phyloP scores from a whole-genome alignment of 495 filamentous ascomycete genomes.

The Aspergillus indologenus region DNA sequence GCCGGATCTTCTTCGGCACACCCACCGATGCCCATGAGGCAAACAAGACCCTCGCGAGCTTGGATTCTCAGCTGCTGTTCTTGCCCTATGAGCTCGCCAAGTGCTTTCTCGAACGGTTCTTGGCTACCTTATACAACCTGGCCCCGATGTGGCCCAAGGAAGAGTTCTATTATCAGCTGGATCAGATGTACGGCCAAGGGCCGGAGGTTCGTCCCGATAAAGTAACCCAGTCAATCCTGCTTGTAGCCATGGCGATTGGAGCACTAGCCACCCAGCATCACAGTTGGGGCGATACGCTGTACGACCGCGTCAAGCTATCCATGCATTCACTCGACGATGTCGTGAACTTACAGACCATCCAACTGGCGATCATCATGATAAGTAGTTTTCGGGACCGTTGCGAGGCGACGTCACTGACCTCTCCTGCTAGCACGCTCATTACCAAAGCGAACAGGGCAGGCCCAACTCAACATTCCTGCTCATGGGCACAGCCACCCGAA shows the following conservation, averaged over 20 bases:
- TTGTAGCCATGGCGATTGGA: conserved; percentile 33
- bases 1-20: conserved; percentile 45
- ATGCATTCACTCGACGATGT: conserved; percentile 35
- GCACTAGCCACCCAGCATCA: conserved; percentile 34
- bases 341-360: conserved; percentile 43
- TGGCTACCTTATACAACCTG: conserved; percentile 35
- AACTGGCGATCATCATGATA: conserved; percentile 46
- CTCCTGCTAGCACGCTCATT: conserved; percentile 31
- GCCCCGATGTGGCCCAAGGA: conserved; percentile 31
- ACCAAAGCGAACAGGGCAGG: conserved; percentile 41
- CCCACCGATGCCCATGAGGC: conserved; percentile 31
- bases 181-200: conserved; percentile 29
- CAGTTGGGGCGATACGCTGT: conserved; percentile 40
- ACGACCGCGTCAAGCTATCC: conserved; percentile 40
- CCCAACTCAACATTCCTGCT: conserved; percentile 44
- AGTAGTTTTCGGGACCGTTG: conserved; percentile 17
- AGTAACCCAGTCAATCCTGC: conserved; percentile 26
- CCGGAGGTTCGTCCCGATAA: conserved; percentile 24
- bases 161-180: conserved; percentile 29
- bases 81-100: conserved; percentile 37
- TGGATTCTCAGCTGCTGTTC: conserved; percentile 33
- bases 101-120: conserved; percentile 31
- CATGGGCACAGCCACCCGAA: conserved; percentile 37
- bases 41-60: conserved; percentile 8
- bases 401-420: background rate